These are phyloP conservation scores for Tetrapyrgos nigripes DNA, from an alignment of 1,284 basidiomycete species.

Conservation along the genomic window DNA sequence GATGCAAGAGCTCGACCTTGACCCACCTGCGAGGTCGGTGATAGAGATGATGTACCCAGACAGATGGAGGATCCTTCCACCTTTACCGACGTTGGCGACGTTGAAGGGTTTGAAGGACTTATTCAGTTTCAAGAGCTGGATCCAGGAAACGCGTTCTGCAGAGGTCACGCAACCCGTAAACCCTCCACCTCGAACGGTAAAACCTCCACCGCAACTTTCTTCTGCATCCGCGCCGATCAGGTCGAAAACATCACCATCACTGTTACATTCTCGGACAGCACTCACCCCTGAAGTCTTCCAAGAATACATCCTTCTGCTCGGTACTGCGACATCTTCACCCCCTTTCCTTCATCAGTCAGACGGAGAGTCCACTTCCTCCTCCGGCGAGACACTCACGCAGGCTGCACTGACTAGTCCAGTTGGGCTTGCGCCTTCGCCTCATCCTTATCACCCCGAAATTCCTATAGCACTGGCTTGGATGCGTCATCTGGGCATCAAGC, in stretches of 20 bases:
- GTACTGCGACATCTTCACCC: neutral
- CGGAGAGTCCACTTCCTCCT: neutral
- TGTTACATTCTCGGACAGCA: neutral
- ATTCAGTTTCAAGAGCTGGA: neutral
- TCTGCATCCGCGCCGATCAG: neutral
- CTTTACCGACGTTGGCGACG: neutral
- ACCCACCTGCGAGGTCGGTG: neutral
- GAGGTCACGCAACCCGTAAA: neutral
- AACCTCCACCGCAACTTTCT: neutral
- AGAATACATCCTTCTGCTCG: slow-evolving; percentile 13
- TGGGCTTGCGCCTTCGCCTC: neutral
- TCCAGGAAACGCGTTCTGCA: neutral
- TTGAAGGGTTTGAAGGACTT: neutral
- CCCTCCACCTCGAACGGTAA: neutral
- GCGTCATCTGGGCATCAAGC: slow-evolving; percentile 62
- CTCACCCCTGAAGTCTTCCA: neutral
- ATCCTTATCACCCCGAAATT: slow-evolving; percentile 47
- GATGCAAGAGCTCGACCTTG: neutral
- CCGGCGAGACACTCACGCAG: neutral
- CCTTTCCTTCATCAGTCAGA: neutral
- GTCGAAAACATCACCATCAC: neutral
- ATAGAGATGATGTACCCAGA: neutral
- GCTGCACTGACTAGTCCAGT: neutral
- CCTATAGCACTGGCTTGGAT: slow-evolving; percentile 83
- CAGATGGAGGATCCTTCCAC: neutral